Evolutionary conservation across 352 stramenopile genomes (phyloP).

Genomic region (Phytophthora palmivora): DNA sequence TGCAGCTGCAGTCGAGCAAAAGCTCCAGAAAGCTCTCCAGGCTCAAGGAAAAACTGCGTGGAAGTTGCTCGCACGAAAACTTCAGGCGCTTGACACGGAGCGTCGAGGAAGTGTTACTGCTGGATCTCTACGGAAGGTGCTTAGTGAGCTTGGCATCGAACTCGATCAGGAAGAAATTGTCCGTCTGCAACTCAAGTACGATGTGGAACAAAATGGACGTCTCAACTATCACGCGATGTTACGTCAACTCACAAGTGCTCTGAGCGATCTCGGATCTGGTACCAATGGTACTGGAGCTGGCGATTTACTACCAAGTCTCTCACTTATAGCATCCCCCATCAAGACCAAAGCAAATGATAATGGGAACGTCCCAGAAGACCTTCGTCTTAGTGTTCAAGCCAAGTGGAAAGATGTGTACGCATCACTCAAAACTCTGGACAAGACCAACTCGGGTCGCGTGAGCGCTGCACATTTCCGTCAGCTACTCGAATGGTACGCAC

Average conservation of each 20-base stretch:
- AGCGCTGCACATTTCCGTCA: conserved; percentile 73
- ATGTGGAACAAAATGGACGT: conserved; percentile 73
- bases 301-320: conserved; percentile 40
- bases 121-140: conserved; percentile 67
- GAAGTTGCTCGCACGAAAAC: conserved; percentile 60
- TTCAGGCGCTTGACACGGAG: conserved; percentile 72
- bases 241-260: conserved; percentile 61
- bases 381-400: conserved; percentile 59
- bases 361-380: conserved; percentile 44
- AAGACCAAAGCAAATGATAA: conserved; percentile 11
- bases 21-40: conserved; percentile 67
- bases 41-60: conserved; percentile 58
- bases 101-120: conserved; percentile 52
- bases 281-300: conserved; percentile 5
- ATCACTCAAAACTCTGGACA: conserved; percentile 73
- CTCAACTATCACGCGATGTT: conserved; percentile 73
- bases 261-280: conserved; percentile 42
- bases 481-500: conserved; percentile 76
- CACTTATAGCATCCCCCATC: conserved; percentile 18
- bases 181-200: conserved; percentile 80
- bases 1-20: conserved; percentile 60
- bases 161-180: conserved; percentile 69
- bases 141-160: conserved; percentile 58
- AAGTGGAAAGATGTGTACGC: conserved; percentile 83
- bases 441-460: conserved; percentile 53